phyloP scores from a whole-genome alignment of 805 yeast species.

The Sugiyamaella valdiviana region DNA sequence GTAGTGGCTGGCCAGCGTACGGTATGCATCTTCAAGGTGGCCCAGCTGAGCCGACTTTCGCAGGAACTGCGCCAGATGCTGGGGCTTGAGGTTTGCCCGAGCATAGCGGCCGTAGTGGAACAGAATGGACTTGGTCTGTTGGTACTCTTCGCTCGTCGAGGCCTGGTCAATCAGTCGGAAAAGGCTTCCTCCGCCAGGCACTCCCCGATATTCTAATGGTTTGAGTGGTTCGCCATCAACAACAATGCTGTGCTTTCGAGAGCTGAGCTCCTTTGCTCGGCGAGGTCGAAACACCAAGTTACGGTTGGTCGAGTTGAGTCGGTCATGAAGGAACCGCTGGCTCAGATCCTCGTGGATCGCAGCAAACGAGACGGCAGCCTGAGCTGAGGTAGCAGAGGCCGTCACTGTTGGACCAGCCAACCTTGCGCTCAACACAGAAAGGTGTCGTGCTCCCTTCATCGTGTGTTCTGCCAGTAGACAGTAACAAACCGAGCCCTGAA shows the following conservation, averaged over 20 bases:
- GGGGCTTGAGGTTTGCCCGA: conserved; percentile 15
- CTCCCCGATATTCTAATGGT: conserved; percentile 25
- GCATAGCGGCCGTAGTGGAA: conserved; percentile 17
- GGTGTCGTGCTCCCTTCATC: background rate
- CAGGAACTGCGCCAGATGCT: conserved; percentile 20
- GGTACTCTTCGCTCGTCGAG: conserved; percentile 19
- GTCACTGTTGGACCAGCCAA: background rate
- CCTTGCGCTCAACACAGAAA: background rate
- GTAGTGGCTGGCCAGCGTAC: background rate
- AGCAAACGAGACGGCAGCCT: background rate
- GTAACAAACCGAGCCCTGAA: background rate
- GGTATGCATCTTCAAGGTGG: conserved; percentile 11
- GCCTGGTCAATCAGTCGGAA: conserved; percentile 15
- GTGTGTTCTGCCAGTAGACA: background rate
- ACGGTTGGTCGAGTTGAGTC: conserved; percentile 14
- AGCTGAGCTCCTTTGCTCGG: conserved; percentile 16
- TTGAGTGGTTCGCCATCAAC: conserved; percentile 17
- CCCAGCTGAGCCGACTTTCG: conserved; percentile 25
- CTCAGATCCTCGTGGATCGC: background rate
- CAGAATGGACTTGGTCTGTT: conserved; percentile 14
- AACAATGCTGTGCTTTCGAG: conserved; percentile 14
- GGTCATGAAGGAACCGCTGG: conserved; percentile 6
- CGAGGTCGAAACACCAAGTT: conserved; percentile 26
- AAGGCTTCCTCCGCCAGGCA: conserved; percentile 23
- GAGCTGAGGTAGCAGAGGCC: background rate